These are phyloP conservation scores for Aaosphaeria arxii DNA, from an alignment of 2,329 filamentous ascomycete genomes.

Conservation along the genomic window DNA sequence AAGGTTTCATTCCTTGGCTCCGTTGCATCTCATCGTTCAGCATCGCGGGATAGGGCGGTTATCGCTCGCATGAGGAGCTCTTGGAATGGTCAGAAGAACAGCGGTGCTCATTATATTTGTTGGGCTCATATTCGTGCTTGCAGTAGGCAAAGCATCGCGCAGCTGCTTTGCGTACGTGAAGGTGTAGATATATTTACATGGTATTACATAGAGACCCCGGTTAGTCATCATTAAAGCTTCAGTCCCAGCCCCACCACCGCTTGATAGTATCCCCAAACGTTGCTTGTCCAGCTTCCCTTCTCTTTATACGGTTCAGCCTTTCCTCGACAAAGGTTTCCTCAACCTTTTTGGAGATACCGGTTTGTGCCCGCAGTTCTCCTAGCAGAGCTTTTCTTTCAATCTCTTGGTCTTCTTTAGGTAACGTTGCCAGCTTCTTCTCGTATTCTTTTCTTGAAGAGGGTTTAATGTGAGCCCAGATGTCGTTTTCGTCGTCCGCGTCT, in stretches of 20 bases:
- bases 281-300: slow-evolving; percentile 31
- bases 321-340: slow-evolving; percentile 33
- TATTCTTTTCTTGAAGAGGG: slow-evolving; percentile 26
- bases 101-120: no score
- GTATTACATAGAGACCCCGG: no score
- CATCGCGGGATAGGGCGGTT: no score
- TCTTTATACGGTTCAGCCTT: slow-evolving; percentile 33
- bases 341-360: slow-evolving; percentile 28
- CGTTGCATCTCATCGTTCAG: no score
- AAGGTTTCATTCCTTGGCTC: no score
- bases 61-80: no score
- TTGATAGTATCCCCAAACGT: slow-evolving; percentile 39
- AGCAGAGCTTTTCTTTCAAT: slow-evolving; percentile 32
- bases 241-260: slow-evolving; percentile 32
- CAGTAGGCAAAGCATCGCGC: no score
- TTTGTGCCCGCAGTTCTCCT: slow-evolving; percentile 31
- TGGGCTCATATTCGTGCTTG: no score
- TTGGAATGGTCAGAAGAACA: no score
- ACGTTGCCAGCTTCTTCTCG: slow-evolving; percentile 28
- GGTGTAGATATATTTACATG: no score
- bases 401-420: slow-evolving; percentile 29
- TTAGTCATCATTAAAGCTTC: no score
- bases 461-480: slow-evolving; percentile 31
- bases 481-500: slow-evolving; percentile 13
- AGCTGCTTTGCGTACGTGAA: no score